Evolutionary conservation across 2,329 filamentous ascomycete genomes (phyloP).

Genomic region (Colletotrichum zoysiae): DNA sequence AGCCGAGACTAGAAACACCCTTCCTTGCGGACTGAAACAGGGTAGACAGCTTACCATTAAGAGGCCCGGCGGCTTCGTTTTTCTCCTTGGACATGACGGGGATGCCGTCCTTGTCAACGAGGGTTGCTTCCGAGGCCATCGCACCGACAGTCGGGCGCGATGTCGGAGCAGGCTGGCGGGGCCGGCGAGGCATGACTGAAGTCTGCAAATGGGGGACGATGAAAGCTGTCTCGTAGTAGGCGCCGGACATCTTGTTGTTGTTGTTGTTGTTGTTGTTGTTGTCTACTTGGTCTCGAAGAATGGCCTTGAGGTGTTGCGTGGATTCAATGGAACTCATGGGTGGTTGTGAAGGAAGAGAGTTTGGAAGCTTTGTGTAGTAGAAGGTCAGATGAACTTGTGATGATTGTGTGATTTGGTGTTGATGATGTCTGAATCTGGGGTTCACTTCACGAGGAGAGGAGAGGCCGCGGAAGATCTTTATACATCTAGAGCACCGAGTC

Average conservation of each 20-base stretch:
- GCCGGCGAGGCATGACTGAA: constrained; percentile 36
- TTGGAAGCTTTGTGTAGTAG: not conserved
- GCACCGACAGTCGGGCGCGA: constrained; percentile 13
- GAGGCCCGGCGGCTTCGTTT: constrained; percentile 17
- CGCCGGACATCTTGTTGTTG: constrained; percentile 22
- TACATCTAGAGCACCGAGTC: constrained; percentile 5
- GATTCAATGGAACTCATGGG: constrained; percentile 37
- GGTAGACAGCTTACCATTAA: constrained; percentile 8
- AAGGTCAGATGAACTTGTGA: not conserved
- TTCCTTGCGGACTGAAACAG: not conserved
- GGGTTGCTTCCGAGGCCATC: constrained; percentile 37
- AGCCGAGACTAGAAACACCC: not conserved
- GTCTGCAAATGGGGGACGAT: constrained; percentile 34
- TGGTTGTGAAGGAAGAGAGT: not conserved
- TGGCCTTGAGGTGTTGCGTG: constrained; percentile 32
- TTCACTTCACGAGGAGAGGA: not conserved
- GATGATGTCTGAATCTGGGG: not conserved
- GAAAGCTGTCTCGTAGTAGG: constrained; percentile 39
- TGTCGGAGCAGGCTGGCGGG: constrained; percentile 20
- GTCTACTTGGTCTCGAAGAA: constrained; percentile 23
- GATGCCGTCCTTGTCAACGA: constrained; percentile 35
- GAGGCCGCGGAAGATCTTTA: constrained; percentile 25
- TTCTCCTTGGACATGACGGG: constrained; percentile 35
- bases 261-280: constrained; percentile 1
- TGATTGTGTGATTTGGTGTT: constrained; percentile 4